phyloP scores from a whole-genome alignment of 225 moss, liverwort and hornwort species.

The Climacium dendroides region DNA sequence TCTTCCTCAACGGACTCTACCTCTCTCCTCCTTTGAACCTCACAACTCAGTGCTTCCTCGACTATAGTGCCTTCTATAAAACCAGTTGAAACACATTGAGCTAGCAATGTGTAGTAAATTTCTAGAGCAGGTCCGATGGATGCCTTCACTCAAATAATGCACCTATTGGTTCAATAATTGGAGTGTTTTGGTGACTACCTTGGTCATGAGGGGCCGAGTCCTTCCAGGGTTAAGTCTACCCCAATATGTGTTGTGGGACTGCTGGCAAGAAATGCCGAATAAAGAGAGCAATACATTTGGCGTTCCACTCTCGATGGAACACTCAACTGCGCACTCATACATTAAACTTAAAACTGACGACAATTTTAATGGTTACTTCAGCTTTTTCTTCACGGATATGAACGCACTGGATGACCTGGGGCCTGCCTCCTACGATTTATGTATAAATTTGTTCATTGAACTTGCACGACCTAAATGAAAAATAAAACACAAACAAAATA shows the following conservation, averaged over 20 bases:
- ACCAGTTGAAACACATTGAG: background rate
- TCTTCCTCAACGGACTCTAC: constrained; percentile 20
- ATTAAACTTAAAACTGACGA: background rate
- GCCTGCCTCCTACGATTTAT: background rate
- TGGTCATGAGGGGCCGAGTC: background rate
- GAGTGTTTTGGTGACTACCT: background rate
- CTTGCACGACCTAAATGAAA: background rate
- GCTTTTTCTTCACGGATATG: background rate
- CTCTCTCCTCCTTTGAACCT: constrained; percentile 23
- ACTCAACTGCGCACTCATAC: background rate
- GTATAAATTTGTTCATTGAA: background rate
- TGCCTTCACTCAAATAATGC: background rate
- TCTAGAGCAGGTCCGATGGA: background rate
- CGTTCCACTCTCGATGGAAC: background rate
- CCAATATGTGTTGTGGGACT: background rate
- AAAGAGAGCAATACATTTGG: background rate
- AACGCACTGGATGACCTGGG: background rate
- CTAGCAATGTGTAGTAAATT: background rate
- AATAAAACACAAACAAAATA: background rate
- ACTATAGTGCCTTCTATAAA: background rate
- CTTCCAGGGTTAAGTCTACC: background rate
- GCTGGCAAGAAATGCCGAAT: background rate
- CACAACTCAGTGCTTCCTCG: background rate
- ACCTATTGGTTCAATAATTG: too few species aligned
- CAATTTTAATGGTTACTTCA: background rate